Base-by-base conservation (phyloP, 768 basidiomycete species). In the Russula sp. region DNA sequence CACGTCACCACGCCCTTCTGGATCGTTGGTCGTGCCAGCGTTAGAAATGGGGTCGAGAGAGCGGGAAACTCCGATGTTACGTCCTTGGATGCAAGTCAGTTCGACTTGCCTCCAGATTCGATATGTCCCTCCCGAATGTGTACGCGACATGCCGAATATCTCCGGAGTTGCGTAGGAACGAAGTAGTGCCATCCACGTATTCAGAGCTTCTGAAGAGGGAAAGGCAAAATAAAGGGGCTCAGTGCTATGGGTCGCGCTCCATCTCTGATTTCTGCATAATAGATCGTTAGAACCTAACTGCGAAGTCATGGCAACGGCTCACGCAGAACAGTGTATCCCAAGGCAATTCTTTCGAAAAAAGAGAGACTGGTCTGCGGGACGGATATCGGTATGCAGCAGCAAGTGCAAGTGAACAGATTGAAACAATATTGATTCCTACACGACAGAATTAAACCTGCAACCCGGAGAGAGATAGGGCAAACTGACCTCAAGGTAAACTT, bases 31-130 rank as follows among this genome's bases (percentile, higher is more conserved):
- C 7, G 44, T 24, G 38, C 36, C 36, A 51, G 38, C 14, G 16
- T 20, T 79, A 74, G 26, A 63, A 62, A 50, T 78, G 11, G 65
- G 68, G 59, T 76, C 75, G 59, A 76, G 70, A 4, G 77, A 72
- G 20, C 77, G 83, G 49, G 77, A 74, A 63, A 78, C 79, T 54
- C 89, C 88, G 36, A 94, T 77, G 70, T 87, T 86, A 46, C 90
- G 84, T 14, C 85, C 91, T 74, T 90, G 88, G 44, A 87, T 78
- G 60, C 92, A 79, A 34, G 83, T 82, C 28, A 94, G 77, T 66
- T 90, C 84, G 26, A 94, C 80, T 72, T 90, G 88, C 57, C 93
- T 81, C 89, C 90, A 94, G 83, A 94, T 89, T 60, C 92, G 86
- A 75, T 90, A 92, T 13, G 89, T 83, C 8, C 91, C 91, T 49